Evolutionary conservation across 768 basidiomycete genomes (phyloP).

Genomic region (Floccularia luteovirens): DNA sequence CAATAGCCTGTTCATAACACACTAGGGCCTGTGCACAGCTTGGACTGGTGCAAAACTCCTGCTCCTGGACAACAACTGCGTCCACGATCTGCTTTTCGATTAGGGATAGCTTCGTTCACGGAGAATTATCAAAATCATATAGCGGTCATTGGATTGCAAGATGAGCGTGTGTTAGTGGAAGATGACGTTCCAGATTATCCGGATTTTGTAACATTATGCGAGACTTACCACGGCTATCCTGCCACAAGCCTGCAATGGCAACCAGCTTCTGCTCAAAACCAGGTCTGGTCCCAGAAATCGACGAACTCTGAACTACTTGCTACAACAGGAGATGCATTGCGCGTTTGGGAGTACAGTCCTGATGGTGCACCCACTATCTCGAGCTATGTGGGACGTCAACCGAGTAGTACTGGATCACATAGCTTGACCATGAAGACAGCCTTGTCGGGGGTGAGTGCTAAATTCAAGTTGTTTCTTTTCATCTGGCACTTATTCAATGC

Average conservation of each 20-base stretch:
- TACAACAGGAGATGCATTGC: slow-evolving; percentile 88
- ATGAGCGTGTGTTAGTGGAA: slow-evolving; percentile 82
- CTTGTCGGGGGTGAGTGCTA: slow-evolving; percentile 62
- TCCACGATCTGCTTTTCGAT: slow-evolving; percentile 71
- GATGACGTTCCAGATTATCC: slow-evolving; percentile 78
- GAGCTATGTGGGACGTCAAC: slow-evolving; percentile 64
- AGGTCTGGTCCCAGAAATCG: slow-evolving; percentile 64
- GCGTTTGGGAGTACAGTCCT: slow-evolving; percentile 84
- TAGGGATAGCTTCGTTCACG: slow-evolving; percentile 79
- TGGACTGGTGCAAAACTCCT: slow-evolving; percentile 86
- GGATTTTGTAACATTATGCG: slow-evolving; percentile 82
- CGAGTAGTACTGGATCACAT: slow-evolving; percentile 43
- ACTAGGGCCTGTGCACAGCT: slow-evolving; percentile 77
- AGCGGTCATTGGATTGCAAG: slow-evolving; percentile 71
- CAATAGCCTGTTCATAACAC: slow-evolving; percentile 6
- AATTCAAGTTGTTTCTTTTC: slow-evolving; percentile 5
- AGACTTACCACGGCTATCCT: slow-evolving; percentile 84
- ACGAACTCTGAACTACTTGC: slow-evolving; percentile 76
- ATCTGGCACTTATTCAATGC: slow-evolving; percentile 5
- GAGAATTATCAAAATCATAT: slow-evolving; percentile 82
- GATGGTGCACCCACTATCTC: slow-evolving; percentile 54
- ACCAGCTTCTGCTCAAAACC: slow-evolving; percentile 58
- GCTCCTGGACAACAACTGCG: slow-evolving; percentile 67
- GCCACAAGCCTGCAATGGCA: slow-evolving; percentile 94
- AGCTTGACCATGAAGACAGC: slow-evolving; percentile 68